Conservation (phyloP, 2,329 filamentous ascomycete genomes). For the Sclerotinia nivalis region DNA sequence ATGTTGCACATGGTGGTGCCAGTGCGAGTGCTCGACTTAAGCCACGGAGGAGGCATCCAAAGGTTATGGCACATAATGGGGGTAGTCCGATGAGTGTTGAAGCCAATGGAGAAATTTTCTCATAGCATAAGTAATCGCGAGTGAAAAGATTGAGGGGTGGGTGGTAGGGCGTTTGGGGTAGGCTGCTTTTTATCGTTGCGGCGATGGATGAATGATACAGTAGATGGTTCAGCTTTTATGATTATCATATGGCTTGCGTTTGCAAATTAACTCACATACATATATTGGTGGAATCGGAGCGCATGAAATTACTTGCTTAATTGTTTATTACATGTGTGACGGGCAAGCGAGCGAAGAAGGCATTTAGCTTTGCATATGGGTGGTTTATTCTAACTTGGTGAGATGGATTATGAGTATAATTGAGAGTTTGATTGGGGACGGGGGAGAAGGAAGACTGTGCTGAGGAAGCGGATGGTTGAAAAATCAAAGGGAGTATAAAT, state of each 20-base stretch:
- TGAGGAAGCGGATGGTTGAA: no score
- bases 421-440: neutral
- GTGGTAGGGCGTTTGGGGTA: slow-evolving; percentile 11
- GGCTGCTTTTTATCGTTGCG: slow-evolving; percentile 13
- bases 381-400: slow-evolving; percentile 11
- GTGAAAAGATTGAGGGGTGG: neutral
- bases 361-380: slow-evolving; percentile 13
- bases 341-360: neutral
- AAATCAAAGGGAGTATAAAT: no score
- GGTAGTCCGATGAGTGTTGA: slow-evolving; percentile 42
- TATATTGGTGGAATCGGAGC: slow-evolving; percentile 7
- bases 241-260: slow-evolving; percentile 13
- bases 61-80: slow-evolving; percentile 27
- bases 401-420: slow-evolving; percentile 3
- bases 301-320: slow-evolving; percentile 1
- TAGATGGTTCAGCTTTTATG: slow-evolving; percentile 15
- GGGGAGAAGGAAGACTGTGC: no score
- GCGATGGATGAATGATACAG: slow-evolving; percentile 19
- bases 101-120: slow-evolving; percentile 33
- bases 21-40: slow-evolving; percentile 19
- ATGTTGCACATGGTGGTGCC: slow-evolving; percentile 29
- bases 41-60: slow-evolving; percentile 12
- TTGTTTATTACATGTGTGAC: slow-evolving; percentile 11
- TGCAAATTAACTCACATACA: slow-evolving; percentile 13
- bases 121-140: slow-evolving; percentile 23